These are phyloP conservation scores for Grifola frondosa DNA, from an alignment of 1,284 basidiomycete genomes.

Conservation along the genomic window DNA sequence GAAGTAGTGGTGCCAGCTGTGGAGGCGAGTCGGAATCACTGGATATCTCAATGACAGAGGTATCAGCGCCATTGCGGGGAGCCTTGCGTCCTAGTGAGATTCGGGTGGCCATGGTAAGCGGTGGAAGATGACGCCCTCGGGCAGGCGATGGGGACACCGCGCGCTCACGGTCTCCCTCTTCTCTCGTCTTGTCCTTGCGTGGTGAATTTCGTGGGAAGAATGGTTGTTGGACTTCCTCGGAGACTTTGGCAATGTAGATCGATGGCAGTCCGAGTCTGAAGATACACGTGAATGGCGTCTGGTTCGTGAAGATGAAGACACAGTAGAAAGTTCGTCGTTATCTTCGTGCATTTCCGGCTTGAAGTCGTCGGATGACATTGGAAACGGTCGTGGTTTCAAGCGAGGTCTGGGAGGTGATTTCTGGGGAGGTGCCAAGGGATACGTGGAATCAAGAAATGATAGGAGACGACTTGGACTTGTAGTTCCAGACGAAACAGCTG, in stretches of 20 bases:
- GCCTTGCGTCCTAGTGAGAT: conserved; percentile 4
- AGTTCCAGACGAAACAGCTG: too few species aligned
- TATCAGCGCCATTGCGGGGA: conserved; percentile 16
- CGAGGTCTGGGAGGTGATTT: too few species aligned
- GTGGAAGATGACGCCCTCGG: conserved; percentile 3
- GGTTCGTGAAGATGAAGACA: conserved; percentile 6
- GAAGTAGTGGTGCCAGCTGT: conserved; percentile 17
- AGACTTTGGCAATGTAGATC: conserved; percentile 21
- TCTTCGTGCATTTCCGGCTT: neutral
- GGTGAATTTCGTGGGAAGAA: conserved; percentile 19
- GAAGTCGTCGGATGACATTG: conserved; percentile 19
- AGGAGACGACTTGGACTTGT: too few species aligned
- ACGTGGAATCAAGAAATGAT: too few species aligned
- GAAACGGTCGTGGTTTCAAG: conserved; percentile 21
- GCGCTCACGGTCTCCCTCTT: conserved; percentile 13
- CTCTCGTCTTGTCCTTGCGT: neutral
- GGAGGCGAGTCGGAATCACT: conserved; percentile 25
- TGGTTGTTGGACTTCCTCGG: conserved; percentile 27
- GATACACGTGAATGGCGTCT: conserved; percentile 9
- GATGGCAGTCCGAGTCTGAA: conserved; percentile 9
- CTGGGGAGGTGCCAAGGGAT: too few species aligned
- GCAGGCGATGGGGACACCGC: conserved; percentile 13
- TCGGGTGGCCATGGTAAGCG: conserved; percentile 1
- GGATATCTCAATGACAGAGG: conserved; percentile 33
- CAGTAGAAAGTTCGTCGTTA: conserved; percentile 12